phyloP scores from a whole-genome alignment of 306 rosid genomes.

The Oemleria cerasiformis region DNA sequence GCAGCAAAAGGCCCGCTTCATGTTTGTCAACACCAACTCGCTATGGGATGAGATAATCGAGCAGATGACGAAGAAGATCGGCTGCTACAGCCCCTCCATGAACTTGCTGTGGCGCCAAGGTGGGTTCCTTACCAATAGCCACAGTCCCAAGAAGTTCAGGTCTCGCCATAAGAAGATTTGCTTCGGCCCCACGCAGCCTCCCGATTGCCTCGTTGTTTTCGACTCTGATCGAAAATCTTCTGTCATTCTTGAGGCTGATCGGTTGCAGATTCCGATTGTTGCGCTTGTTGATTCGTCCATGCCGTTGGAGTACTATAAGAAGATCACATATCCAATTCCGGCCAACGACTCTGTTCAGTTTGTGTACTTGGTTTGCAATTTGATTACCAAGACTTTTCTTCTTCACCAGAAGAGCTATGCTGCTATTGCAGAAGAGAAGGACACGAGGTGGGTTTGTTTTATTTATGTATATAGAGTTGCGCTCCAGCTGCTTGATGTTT shows the following conservation, averaged over 20 bases:
- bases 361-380: slow-evolving; percentile 69
- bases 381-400: slow-evolving; percentile 71
- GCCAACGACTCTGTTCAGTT: slow-evolving; percentile 67
- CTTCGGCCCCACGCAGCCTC: slow-evolving; percentile 69
- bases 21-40: slow-evolving; percentile 83
- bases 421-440: slow-evolving; percentile 11
- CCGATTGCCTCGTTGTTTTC: slow-evolving; percentile 68
- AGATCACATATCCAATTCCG: slow-evolving; percentile 75
- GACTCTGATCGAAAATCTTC: slow-evolving; percentile 66
- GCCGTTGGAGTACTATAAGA: slow-evolving; percentile 48
- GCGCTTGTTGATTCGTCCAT: slow-evolving; percentile 63
- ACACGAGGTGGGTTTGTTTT: neutral
- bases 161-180: slow-evolving; percentile 67
- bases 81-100: slow-evolving; percentile 46
- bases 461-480: neutral
- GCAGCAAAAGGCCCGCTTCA: slow-evolving; percentile 61
- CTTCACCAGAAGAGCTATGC: slow-evolving; percentile 34
- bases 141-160: slow-evolving; percentile 79
- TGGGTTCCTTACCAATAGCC: slow-evolving; percentile 72
- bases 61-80: slow-evolving; percentile 62
- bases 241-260: slow-evolving; percentile 58
- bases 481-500: neutral
- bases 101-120: slow-evolving; percentile 65
- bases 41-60: slow-evolving; percentile 71
- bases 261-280: slow-evolving; percentile 70